phyloP scores from a whole-genome alignment of 768 basidiomycete genomes.

The Podaxis carcinomalis region DNA sequence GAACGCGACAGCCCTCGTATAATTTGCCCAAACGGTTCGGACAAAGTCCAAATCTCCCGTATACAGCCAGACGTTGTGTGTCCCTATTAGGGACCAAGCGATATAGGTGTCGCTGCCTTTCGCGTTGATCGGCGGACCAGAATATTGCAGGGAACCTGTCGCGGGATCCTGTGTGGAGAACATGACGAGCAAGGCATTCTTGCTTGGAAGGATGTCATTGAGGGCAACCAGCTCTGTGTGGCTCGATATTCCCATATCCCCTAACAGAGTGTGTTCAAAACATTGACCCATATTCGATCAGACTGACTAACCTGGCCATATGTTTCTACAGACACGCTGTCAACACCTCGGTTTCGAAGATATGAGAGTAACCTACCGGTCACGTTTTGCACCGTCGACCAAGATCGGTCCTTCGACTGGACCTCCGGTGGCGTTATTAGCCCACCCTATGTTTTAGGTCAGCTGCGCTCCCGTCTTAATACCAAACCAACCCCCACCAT shows the following conservation, averaged over 20 bases:
- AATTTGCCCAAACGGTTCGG: slow-evolving; percentile 38
- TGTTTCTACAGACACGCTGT: background rate
- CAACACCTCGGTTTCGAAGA: background rate
- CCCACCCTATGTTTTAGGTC: slow-evolving; percentile 31
- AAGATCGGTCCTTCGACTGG: slow-evolving; percentile 46
- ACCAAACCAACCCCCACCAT: slow-evolving; percentile 11
- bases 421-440: slow-evolving; percentile 43
- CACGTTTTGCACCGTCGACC: slow-evolving; percentile 51
- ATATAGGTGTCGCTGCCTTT: slow-evolving; percentile 38
- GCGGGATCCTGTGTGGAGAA: slow-evolving; percentile 40
- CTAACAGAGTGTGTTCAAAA: slow-evolving; percentile 13
- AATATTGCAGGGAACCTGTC: slow-evolving; percentile 10
- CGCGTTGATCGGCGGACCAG: slow-evolving; percentile 9
- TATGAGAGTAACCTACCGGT: slow-evolving; percentile 28
- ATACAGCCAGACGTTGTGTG: slow-evolving; percentile 39
- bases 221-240: slow-evolving; percentile 32
- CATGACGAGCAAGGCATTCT: slow-evolving; percentile 46
- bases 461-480: no score
- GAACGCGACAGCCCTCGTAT: slow-evolving; percentile 32
- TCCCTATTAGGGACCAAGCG: slow-evolving; percentile 44
- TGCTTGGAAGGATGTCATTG: slow-evolving; percentile 32
- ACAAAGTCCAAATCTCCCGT: slow-evolving; percentile 45
- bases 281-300: background rate
- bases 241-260: slow-evolving; percentile 39
- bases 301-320: slow-evolving; percentile 6